These are phyloP conservation scores for Lactarius trivialis DNA, from an alignment of 768 basidiomycete species.

Conservation along the genomic window DNA sequence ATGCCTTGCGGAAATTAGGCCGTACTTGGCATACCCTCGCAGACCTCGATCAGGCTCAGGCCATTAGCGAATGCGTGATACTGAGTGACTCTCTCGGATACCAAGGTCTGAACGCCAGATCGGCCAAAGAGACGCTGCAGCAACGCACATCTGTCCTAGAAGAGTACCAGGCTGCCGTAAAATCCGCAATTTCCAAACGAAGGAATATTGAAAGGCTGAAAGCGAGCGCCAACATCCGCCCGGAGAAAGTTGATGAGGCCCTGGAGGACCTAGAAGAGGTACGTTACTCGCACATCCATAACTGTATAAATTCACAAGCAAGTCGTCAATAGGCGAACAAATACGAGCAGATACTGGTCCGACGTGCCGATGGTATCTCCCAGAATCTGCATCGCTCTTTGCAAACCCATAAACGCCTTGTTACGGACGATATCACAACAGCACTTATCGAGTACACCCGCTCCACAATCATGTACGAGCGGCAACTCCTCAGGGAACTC, in stretches of 20 bases:
- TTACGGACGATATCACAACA: constrained; percentile 86
- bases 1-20: constrained; percentile 80
- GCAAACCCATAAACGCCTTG: constrained; percentile 74
- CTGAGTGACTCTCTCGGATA: constrained; percentile 95
- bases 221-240: constrained; percentile 76
- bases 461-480: constrained; percentile 86
- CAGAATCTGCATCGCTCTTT: constrained; percentile 87
- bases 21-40: constrained; percentile 81
- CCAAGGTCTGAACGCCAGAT: constrained; percentile 93
- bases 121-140: constrained; percentile 89
- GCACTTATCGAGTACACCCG: constrained; percentile 91
- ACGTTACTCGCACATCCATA: constrained; percentile 17
- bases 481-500: constrained; percentile 79
- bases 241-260: constrained; percentile 85
- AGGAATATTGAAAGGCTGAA: constrained; percentile 86
- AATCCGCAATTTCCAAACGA: constrained; percentile 87
- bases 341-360: constrained; percentile 78
- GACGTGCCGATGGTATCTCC: constrained; percentile 88
- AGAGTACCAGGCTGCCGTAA: constrained; percentile 90
- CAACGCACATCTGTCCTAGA: constrained; percentile 89
- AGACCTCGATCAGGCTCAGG: constrained; percentile 85
- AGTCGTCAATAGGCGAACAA: constrained; percentile 64
- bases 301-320: constrained; percentile 11
- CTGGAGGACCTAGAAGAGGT: constrained; percentile 93
- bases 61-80: constrained; percentile 91